Evolutionary conservation across 768 basidiomycete species (phyloP).

Genomic region (Termitomyces sp.): DNA sequence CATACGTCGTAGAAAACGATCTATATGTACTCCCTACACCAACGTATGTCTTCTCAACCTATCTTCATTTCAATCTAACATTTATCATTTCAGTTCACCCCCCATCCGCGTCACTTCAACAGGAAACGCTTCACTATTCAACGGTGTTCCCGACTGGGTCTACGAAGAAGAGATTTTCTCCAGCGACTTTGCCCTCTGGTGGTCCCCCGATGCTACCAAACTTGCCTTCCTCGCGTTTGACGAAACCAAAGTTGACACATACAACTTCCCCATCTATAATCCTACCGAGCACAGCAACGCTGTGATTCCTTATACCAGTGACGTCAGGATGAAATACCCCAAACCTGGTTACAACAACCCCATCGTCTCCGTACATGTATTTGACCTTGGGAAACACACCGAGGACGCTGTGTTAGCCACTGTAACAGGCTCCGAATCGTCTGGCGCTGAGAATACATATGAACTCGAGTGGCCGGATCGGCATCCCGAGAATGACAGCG

Average conservation of each 20-base stretch:
- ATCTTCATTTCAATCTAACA: not conserved
- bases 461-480: conserved; percentile 64
- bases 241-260: conserved; percentile 84
- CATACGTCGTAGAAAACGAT: conserved; percentile 84
- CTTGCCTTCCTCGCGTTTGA: conserved; percentile 86
- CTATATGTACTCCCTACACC: conserved; percentile 76
- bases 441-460: conserved; percentile 37
- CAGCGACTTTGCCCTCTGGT: conserved; percentile 77
- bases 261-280: conserved; percentile 88
- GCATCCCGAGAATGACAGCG: conserved; percentile 51
- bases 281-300: conserved; percentile 63
- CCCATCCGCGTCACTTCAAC: conserved; percentile 75
- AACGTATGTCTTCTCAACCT: conserved; percentile 35
- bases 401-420: conserved; percentile 22
- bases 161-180: conserved; percentile 91
- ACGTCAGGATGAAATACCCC: conserved; percentile 73
- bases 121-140: conserved; percentile 81
- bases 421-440: conserved; percentile 15
- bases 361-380: conserved; percentile 74
- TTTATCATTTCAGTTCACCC: conserved; percentile 24
- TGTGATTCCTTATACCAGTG: conserved; percentile 74
- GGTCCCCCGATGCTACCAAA: conserved; percentile 72
- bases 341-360: conserved; percentile 92
- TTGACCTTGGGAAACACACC: conserved; percentile 61
- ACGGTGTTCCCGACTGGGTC: conserved; percentile 97